Base-by-base conservation (phyloP, 1,139 yeast species). In the Geotrichum reessii region DNA sequence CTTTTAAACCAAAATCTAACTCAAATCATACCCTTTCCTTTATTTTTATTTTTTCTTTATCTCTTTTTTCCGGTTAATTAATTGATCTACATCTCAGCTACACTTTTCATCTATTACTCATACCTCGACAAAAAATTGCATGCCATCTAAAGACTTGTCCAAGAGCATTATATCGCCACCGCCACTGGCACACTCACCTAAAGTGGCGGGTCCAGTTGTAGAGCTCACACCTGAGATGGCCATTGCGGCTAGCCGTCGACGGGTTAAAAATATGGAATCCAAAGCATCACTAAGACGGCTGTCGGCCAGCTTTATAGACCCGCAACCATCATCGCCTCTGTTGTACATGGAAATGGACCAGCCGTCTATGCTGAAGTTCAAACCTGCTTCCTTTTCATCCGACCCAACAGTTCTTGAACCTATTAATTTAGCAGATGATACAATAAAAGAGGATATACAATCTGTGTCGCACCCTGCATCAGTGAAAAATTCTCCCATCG, bases 271-370 rank as follows among this genome's bases (percentile, higher is more conserved):
- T 2, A 42, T 44, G 50, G 46, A 47, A 7, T 44, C 55, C 31
- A 42, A 47, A 11, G 33, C 14, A n/a, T 31, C 47, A 6, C 51
- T 53, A 12, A 31, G 56, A 14, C 21, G 47, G 24, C 47, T 53
- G 7, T 53, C 56, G 44, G 47, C 47, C 12, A 19, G 28, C 28
- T 27, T 27, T 14, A 19, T 14, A 6, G 49, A 44, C 44, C 44
- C 54, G 9, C 50, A 28, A 1, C 42, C 54, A 7, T 37, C 54
- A 21, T 52, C 54, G 25, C 17, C 44, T 9, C 44, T 37, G 21
- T 37, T 37, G 14, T 19, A 37, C 17, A 14, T 37, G 44, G 44
- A 37, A 37, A 37, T 37, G 44, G 19, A 14, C 17, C 44, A 37
- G 19, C 19, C 44, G 1, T 9, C 44, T 9, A n/a, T 19, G n/a